These are phyloP conservation scores for Coprinopsis strossmayeri DNA, from an alignment of 768 basidiomycete genomes.

Conservation along the genomic window DNA sequence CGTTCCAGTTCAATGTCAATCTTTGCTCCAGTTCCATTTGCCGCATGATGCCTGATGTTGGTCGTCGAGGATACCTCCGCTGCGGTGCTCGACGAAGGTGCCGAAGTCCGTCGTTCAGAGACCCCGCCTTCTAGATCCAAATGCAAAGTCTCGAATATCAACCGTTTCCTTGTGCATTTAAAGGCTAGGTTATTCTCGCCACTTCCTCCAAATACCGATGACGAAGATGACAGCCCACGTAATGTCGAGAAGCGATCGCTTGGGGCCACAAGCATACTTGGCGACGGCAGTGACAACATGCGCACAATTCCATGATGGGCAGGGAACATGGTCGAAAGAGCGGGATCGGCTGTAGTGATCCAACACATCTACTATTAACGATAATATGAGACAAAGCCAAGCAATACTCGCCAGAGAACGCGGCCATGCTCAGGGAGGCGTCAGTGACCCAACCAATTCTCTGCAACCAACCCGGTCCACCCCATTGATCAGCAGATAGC, in stretches of 20 bases:
- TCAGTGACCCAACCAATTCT: slow-evolving; percentile 79
- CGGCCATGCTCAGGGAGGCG: slow-evolving; percentile 62
- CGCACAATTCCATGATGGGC: slow-evolving; percentile 82
- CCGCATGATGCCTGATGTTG: not conserved
- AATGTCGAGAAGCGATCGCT: slow-evolving; percentile 81
- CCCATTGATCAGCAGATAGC: slow-evolving; percentile 51
- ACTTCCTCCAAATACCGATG: slow-evolving; percentile 47
- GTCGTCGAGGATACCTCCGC: slow-evolving; percentile 11
- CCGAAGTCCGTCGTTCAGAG: slow-evolving; percentile 62
- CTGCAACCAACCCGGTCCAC: slow-evolving; percentile 64
- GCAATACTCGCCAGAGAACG: slow-evolving; percentile 64
- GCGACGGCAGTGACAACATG: slow-evolving; percentile 69
- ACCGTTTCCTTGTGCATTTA: slow-evolving; percentile 80
- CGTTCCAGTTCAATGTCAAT: slow-evolving; percentile 10
- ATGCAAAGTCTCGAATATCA: slow-evolving; percentile 89
- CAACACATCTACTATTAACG: not conserved
- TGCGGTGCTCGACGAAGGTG: slow-evolving; percentile 17
- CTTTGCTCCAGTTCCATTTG: not conserved
- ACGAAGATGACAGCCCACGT: slow-evolving; percentile 65
- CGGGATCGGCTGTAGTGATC: slow-evolving; percentile 58
- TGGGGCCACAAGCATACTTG: slow-evolving; percentile 65
- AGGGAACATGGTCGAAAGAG: slow-evolving; percentile 67
- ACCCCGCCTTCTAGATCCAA: slow-evolving; percentile 84
- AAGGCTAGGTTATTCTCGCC: slow-evolving; percentile 97
- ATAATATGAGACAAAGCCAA: not conserved